Conservation (phyloP, 768 basidiomycete species). For the Pleurotus pulmonarius region DNA sequence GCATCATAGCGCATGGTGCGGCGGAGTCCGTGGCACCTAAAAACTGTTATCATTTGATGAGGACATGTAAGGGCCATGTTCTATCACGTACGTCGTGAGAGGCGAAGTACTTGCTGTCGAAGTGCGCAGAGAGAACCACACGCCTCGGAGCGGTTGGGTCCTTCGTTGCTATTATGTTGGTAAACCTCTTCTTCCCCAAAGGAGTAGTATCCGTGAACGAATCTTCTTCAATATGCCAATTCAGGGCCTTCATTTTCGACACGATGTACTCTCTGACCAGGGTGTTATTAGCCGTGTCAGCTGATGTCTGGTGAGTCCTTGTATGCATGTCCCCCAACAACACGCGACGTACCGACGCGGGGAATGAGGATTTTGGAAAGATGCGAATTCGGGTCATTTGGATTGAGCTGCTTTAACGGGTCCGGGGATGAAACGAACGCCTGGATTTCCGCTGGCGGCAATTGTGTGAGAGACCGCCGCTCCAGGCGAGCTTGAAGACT, state of each 20-base stretch:
- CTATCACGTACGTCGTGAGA: constrained; percentile 53
- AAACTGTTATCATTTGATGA: constrained; percentile 51
- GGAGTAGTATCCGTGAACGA: constrained; percentile 79
- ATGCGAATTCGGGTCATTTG: constrained; percentile 62
- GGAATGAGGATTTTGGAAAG: constrained; percentile 86
- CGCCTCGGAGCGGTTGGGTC: constrained; percentile 80
- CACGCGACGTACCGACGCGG: constrained; percentile 54
- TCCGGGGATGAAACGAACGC: constrained; percentile 54
- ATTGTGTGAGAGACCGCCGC: constrained; percentile 23
- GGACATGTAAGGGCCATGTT: constrained; percentile 46
- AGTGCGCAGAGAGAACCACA: constrained; percentile 88
- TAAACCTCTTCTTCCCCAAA: constrained; percentile 73
- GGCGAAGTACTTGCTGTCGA: constrained; percentile 87
- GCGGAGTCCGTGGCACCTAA: constrained; percentile 97
- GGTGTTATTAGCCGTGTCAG: constrained; percentile 75
- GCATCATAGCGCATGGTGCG: constrained; percentile 89
- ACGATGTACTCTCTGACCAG: constrained; percentile 79
- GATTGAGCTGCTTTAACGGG: constrained; percentile 66
- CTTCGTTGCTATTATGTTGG: constrained; percentile 93
- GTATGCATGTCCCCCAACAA: constrained; percentile 4
- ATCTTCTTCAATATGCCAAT: constrained; percentile 90
- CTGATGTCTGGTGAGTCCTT: constrained; percentile 26
- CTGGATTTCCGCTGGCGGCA: constrained; percentile 50
- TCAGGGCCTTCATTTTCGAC: constrained; percentile 61
- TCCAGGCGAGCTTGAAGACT: constrained; percentile 20